phyloP scores from a whole-genome alignment of 345 rosid genomes.

The Arabis alpina region DNA sequence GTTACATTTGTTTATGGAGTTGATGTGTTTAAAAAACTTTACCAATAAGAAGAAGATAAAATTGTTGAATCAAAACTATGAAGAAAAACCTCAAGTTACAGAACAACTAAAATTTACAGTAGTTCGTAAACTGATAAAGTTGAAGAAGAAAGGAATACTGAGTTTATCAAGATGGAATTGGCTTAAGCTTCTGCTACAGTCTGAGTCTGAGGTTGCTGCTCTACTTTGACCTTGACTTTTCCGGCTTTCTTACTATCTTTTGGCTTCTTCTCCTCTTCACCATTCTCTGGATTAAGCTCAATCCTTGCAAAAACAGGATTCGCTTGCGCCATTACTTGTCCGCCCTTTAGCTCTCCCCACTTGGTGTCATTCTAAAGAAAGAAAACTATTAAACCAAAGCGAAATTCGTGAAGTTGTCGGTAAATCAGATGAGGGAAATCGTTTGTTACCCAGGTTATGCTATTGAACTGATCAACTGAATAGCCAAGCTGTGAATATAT shows the following conservation, averaged over 20 bases:
- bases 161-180: neutral
- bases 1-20: neutral
- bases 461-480: slow-evolving; percentile 58
- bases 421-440: slow-evolving; percentile 22
- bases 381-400: neutral
- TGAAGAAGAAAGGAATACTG: neutral
- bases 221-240: slow-evolving; percentile 50
- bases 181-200: slow-evolving; percentile 52
- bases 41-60: neutral
- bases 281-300: slow-evolving; percentile 58
- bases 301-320: slow-evolving; percentile 83
- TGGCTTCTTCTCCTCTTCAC: slow-evolving; percentile 39
- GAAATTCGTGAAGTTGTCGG: neutral
- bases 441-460: slow-evolving; percentile 62
- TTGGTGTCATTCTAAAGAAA: slow-evolving; percentile 62
- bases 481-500: slow-evolving; percentile 89
- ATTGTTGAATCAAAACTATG: neutral
- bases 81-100: slow-evolving; percentile 1
- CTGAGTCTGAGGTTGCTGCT: slow-evolving; percentile 54
- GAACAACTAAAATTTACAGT: slow-evolving; percentile 19
- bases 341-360: slow-evolving; percentile 92
- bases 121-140: neutral
- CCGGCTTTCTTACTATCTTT: slow-evolving; percentile 43
- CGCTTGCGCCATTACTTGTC: slow-evolving; percentile 86
- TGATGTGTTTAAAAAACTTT: neutral